A percentile compares a stretch with the other conserved stretches of the same genome.
These are phyloP conservation scores for Eucommia ulmoides DNA, from an alignment of 257 asterid species.

Conservation along the genomic window DNA sequence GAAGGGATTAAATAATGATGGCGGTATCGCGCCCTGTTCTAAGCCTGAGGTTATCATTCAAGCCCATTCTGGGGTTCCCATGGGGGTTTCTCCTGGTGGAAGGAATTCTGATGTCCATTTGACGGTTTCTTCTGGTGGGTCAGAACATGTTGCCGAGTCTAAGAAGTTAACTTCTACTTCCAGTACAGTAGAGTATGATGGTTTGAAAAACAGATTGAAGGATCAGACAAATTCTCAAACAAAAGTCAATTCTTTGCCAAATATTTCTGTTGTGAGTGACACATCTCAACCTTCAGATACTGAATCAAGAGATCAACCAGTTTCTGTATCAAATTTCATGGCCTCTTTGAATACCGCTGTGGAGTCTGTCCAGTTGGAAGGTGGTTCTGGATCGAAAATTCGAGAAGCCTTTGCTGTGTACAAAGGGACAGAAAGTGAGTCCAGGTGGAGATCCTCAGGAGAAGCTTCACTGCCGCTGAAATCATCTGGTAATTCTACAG, in stretches of 20 bases:
- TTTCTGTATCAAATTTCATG: conserved; percentile 19
- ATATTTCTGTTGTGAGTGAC: too few relatives aligned
- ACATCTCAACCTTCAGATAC: conserved; percentile 17
- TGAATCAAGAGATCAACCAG: conserved; percentile 21
- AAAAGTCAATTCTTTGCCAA: conserved; percentile 17
- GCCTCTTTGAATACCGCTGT: conserved; percentile 24
- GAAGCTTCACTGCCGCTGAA: conserved; percentile 19
- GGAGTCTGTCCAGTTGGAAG: too few relatives aligned
- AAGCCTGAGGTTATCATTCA: conserved; percentile 28
- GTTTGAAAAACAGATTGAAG: conserved; percentile 17
- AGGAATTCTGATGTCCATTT: not conserved
- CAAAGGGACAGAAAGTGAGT: conserved; percentile 30
- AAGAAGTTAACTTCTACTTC: conserved; percentile 21
- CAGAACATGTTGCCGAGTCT: conserved; percentile 21
- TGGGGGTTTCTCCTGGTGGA: conserved; percentile 4
- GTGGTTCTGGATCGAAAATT: too few relatives aligned
- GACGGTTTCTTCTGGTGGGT: conserved; percentile 22
- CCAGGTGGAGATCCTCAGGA: conserved; percentile 30
- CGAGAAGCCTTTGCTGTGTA: too few relatives aligned
- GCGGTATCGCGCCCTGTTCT: conserved; percentile 23
- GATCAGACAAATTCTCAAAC: conserved; percentile 28
- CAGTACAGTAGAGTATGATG: conserved; percentile 20
- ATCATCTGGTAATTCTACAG: conserved; percentile 19
- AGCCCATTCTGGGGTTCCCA: not conserved
- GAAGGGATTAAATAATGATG: conserved; percentile 18